These are phyloP conservation scores for Calocera viscosa DNA, from an alignment of 768 basidiomycete species.

Conservation along the genomic window DNA sequence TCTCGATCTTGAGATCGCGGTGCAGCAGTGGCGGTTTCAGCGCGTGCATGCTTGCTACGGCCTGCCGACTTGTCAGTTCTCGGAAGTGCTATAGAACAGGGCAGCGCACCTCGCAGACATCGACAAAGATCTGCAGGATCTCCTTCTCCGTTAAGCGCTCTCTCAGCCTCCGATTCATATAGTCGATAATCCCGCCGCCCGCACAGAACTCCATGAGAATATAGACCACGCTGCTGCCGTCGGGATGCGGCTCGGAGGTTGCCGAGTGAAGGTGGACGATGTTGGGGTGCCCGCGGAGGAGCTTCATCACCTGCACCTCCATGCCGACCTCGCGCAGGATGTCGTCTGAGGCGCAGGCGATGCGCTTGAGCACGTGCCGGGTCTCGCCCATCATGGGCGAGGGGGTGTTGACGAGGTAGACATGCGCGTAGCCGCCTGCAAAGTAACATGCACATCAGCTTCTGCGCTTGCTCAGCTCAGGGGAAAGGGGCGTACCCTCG, in stretches of 20 bases:
- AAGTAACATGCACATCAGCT: conserved; percentile 9
- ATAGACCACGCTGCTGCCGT: conserved; percentile 85
- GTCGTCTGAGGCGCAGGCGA: conserved; percentile 78
- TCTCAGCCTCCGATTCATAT: conserved; percentile 94
- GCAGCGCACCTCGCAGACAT: conserved; percentile 63
- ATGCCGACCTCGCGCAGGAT: conserved; percentile 90
- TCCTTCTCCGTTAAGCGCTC: conserved; percentile 92
- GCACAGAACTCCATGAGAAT: conserved; percentile 95
- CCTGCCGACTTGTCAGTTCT: conserved; percentile 27
- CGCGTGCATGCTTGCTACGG: conserved; percentile 92
- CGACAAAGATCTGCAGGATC: conserved; percentile 94
- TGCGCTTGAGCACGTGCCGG: conserved; percentile 92
- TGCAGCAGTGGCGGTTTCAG: conserved; percentile 82
- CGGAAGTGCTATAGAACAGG: not conserved
- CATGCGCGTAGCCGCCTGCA: conserved; percentile 98
- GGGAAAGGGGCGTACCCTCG: conserved; percentile 50
- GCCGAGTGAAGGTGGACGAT: conserved; percentile 95
- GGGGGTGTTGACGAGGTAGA: conserved; percentile 84
- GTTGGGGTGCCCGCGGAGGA: conserved; percentile 85
- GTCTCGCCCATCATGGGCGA: conserved; percentile 81
- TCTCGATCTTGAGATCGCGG: conserved; percentile 97
- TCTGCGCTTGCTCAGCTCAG: not conserved
- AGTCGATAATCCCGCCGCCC: conserved; percentile 98
- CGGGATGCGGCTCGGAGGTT: conserved; percentile 72
- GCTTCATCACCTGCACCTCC: conserved; percentile 97